Percentiles rank a stretch among this genome's conserved stretches.
Evolutionary conservation across 139 green algal species (phyloP).

Genomic region (Eudorina sp.): DNA sequence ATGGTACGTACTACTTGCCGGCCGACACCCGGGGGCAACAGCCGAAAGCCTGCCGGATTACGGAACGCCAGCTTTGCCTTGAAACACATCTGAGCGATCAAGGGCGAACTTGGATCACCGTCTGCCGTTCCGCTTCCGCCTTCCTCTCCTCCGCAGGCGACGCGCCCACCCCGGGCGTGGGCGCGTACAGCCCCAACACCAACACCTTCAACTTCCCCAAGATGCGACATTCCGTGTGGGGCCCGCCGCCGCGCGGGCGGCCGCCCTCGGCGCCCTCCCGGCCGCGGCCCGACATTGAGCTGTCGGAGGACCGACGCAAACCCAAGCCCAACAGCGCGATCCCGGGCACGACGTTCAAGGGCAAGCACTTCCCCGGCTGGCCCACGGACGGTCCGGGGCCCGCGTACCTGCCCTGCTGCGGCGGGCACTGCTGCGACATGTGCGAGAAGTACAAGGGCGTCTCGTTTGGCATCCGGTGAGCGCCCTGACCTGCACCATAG

Average conservation of each 20-base stretch:
- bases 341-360: conserved; percentile 32
- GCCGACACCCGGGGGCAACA: no score
- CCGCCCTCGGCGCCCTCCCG: conserved; percentile 23
- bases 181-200: conserved; percentile 29
- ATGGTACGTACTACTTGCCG: no score
- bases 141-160: conserved; percentile 1
- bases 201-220: conserved; percentile 33
- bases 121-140: background rate
- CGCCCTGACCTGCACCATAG: no score
- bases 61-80: no score
- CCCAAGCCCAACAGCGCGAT: background rate
- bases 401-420: conserved; percentile 20
- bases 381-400: conserved; percentile 10
- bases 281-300: background rate
- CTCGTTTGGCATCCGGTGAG: conserved; percentile 34
- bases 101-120: no score
- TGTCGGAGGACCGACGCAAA: background rate
- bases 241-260: conserved; percentile 9
- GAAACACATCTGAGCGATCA: no score
- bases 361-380: background rate
- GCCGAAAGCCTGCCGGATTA: no score
- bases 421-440: conserved; percentile 31
- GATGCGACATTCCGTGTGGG: background rate
- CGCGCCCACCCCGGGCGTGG: background rate
- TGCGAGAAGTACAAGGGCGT: conserved; percentile 42